Conservation (phyloP, 345 rosid species). For the Sonneratia alba region DNA sequence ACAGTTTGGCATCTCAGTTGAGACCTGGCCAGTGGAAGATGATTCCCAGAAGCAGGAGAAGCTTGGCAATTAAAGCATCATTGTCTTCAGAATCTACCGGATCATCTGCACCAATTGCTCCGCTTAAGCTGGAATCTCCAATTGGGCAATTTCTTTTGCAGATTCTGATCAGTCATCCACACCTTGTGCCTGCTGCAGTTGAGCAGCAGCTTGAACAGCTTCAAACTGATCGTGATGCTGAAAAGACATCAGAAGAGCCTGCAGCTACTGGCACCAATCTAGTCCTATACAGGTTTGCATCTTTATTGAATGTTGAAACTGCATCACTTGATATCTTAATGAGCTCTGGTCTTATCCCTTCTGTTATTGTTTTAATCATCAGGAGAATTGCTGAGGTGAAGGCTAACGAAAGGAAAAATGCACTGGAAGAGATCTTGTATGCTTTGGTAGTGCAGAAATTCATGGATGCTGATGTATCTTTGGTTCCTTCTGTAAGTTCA, state of each 20-base stretch:
- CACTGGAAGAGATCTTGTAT: conserved; percentile 78
- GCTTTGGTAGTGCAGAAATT: conserved; percentile 87
- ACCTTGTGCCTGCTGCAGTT: conserved; percentile 90
- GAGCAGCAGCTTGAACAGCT: conserved; percentile 97
- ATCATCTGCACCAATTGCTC: conserved; percentile 46
- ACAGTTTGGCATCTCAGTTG: conserved; percentile 19
- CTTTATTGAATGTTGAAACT: neutral
- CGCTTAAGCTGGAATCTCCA: conserved; percentile 80
- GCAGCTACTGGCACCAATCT: conserved; percentile 65
- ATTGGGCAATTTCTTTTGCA: conserved; percentile 86
- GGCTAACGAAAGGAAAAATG: conserved; percentile 72
- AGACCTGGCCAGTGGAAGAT: conserved; percentile 19
- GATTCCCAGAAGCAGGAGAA: conserved; percentile 31
- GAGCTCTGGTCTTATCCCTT: neutral
- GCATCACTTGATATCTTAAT: neutral
- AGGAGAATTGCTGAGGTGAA: conserved; percentile 97
- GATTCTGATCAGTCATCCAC: conserved; percentile 78
- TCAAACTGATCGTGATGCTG: conserved; percentile 70
- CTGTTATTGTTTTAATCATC: neutral
- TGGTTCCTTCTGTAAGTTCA: conserved; percentile 53
- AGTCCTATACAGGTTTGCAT: conserved; percentile 63
- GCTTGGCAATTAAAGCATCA: conserved; percentile 43
- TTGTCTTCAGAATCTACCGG: conserved; percentile 41
- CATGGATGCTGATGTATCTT: conserved; percentile 77
- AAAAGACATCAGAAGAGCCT: conserved; percentile 51